Percentiles rank a stretch among this genome's conserved stretches.
These are phyloP conservation scores for Cyberlindnera mississippiensis DNA, from an alignment of 805 yeast species.

Conservation along the genomic window DNA sequence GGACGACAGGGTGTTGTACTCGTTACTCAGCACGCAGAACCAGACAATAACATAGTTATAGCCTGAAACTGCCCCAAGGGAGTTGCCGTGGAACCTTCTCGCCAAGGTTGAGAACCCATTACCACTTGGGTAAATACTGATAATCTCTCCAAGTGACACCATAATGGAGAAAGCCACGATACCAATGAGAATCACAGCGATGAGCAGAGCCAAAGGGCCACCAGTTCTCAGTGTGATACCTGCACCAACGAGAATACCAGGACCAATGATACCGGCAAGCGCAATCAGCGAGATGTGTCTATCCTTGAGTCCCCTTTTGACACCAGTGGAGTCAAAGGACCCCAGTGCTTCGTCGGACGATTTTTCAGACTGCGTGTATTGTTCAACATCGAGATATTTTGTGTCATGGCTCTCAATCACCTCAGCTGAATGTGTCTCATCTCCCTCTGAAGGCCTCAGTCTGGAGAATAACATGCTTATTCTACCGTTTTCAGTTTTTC, in stretches of 20 bases:
- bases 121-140: conserved; percentile 50
- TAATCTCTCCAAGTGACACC: conserved; percentile 54
- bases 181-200: conserved; percentile 49
- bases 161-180: conserved; percentile 51
- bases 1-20: conserved; percentile 50
- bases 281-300: conserved; percentile 50
- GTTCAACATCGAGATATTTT: background rate
- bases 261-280: conserved; percentile 57
- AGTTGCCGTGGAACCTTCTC: conserved; percentile 47
- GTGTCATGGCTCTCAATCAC: conserved; percentile 1
- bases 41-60: conserved; percentile 54
- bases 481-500: too few relatives aligned
- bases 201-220: conserved; percentile 47
- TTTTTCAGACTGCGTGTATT: background rate
- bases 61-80: conserved; percentile 54
- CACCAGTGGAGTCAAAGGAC: conserved; percentile 25
- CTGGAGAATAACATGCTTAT: conserved; percentile 1
- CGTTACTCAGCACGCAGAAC: conserved; percentile 54
- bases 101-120: conserved; percentile 46
- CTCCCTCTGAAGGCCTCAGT: too few relatives aligned
- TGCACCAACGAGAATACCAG: conserved; percentile 54
- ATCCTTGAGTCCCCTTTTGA: conserved; percentile 46
- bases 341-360: background rate
- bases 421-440: background rate
- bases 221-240: conserved; percentile 47